Base-by-base conservation (phyloP, 2,329 filamentous ascomycete species). In the Sporothrix sp. region DNA sequence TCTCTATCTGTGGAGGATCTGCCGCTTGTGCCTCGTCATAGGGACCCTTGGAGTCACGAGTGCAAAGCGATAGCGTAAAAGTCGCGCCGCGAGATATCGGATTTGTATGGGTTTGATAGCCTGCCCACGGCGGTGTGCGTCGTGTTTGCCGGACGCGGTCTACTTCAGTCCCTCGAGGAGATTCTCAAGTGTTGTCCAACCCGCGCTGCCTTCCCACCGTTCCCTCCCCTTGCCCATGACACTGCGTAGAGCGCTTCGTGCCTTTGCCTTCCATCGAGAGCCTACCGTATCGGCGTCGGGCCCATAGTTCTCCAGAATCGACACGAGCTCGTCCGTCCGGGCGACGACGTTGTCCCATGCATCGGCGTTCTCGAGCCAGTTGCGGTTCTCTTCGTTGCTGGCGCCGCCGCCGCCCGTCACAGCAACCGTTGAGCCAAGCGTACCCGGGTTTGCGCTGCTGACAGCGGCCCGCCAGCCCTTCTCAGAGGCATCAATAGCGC, bases 251-350 rank as follows among this genome's bases (percentile, higher is more conserved):
- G 90, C 90, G 64, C 81, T 94, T 59, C 87, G 75, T 0, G 87
- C 87, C 75, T 95, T 97, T 56, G 86, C 86, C 65, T 79, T 85
- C 93, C 93, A 98, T 60, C 82, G 83, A 52, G 76, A 77, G 2
- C 87, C 87, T 2, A 96, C 81, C 27, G 79, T 62, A 55, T 82
- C 79, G 18, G 81, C 73, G 57, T 78, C 74, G 0, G 73, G 69
- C 0, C 86, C 86, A 59, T 89, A 81, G 63, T 84, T 88, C 68
- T 93, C 86, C 66, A 96, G 87, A 47, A 85, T 79, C 56, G 86
- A 82, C 1, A 93, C 87, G 37, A 97, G 68, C 62, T 87, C 82
- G 51, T 89, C 79, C 0, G 93, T 97, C 47, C 87, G 79, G 54
- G 79, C 73, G 3, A 94, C 87, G 4, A 94, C 80, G 1, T 74